Evolutionary conservation across 202 grass and related monocot genomes (phyloP), one percentile per base, ranked within the genome.

Genomic region (Cymbopogon flexuosus): DNA sequence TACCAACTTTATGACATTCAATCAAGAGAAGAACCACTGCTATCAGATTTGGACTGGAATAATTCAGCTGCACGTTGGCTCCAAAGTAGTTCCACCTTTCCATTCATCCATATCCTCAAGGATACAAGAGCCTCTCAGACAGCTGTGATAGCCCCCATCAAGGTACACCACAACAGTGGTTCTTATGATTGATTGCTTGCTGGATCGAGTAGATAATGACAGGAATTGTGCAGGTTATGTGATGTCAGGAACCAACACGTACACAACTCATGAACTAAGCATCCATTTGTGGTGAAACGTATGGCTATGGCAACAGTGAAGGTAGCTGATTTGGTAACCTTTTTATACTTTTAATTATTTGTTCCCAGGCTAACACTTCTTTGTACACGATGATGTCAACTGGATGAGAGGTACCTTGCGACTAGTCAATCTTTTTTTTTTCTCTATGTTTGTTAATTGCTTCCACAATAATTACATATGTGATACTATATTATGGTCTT

Each of bases 161-260:
- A 75, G 22, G 8, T 63, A 23, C 69, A 40, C 39, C 19, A 27
- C 5, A 2, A 3, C 33, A 14, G 65, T 72, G 75, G 15, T 52
- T 52, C 47, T 35, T 40, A 70, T 52, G 80, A 67, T 60, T 62
- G 60, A 74, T 30, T 45, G 54, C 23, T 19, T 42, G 43, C 58
- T 29, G 40, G 49, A 88, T 88, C 80, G 65, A 79, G 60, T 11
- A 61, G 85, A 87, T 23, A 73, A 27, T 3, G 68, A 84, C 30
- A 34, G 42, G 14, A 31, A 74, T 15, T 79, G 31, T 31, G 22
- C 22, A 21, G 21, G 62, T 74, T 33, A 40, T 5, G 16, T 67
- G 58, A 60, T 29, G 43, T 60, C 58, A 77, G 31, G 65, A 41
- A 34, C 70, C 64, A 84, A 80, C 47, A 76, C 15, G 19, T 76